phyloP scores from a whole-genome alignment of 257 asterid species.

The Solanum gandarillasii region DNA sequence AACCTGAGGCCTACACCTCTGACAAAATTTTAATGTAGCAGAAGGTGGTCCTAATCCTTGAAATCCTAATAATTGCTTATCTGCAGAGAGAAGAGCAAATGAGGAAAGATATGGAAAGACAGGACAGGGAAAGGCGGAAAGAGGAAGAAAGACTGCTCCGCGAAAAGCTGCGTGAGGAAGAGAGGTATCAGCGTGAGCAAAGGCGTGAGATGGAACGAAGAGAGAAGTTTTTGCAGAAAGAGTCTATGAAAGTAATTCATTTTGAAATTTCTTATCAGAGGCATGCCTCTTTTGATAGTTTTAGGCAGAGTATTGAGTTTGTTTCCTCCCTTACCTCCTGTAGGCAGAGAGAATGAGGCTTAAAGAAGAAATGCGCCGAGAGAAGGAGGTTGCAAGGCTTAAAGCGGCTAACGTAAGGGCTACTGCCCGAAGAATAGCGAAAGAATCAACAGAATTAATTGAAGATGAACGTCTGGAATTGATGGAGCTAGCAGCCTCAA shows the following conservation, averaged over 20 bases:
- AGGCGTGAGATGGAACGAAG: slow-evolving; percentile 85
- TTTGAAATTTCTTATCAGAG: background rate
- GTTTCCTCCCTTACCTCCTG: slow-evolving; percentile 1
- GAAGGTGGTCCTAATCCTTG: background rate
- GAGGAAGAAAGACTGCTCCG: slow-evolving; percentile 85
- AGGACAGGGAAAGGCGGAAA: slow-evolving; percentile 69
- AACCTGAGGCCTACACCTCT: background rate
- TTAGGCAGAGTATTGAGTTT: background rate
- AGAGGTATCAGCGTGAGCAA: slow-evolving; percentile 66
- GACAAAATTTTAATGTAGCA: background rate
- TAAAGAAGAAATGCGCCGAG: slow-evolving; percentile 76
- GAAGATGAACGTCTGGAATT: slow-evolving; percentile 81
- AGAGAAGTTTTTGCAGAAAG: slow-evolving; percentile 74
- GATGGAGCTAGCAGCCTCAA: slow-evolving; percentile 71
- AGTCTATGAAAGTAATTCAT: slow-evolving; percentile 48
- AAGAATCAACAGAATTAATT: slow-evolving; percentile 61
- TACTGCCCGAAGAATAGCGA: slow-evolving; percentile 74
- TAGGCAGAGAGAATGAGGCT: slow-evolving; percentile 80
- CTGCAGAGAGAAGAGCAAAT: slow-evolving; percentile 78
- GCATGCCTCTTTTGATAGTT: background rate
- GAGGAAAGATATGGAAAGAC: slow-evolving; percentile 86
- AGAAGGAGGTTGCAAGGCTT: slow-evolving; percentile 81
- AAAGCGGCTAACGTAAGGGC: slow-evolving; percentile 84
- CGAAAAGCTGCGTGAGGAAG: slow-evolving; percentile 84
- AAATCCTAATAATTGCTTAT: slow-evolving; percentile 1